Percentiles rank a stretch among this genome's conserved stretches.
phyloP scores from a whole-genome alignment of 2,329 filamentous ascomycete species.

The Ophiocordyceps unilateralis region DNA sequence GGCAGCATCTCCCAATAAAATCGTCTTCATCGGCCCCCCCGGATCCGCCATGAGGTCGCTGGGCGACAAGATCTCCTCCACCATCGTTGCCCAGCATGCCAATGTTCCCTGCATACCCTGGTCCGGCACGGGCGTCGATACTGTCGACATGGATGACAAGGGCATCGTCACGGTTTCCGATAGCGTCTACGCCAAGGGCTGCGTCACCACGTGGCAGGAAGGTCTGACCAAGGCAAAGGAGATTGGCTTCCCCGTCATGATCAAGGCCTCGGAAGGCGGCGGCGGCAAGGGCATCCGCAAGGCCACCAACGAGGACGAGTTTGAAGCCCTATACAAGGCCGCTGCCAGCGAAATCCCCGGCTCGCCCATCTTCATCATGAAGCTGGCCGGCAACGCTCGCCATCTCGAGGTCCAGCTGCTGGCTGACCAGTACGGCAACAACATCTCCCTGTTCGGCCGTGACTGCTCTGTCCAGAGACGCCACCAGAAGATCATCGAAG shows the following conservation, averaged over 20 bases:
- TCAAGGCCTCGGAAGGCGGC: conserved; percentile 98
- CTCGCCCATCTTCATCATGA: conserved; percentile 99
- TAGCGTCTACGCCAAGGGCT: conserved; percentile 74
- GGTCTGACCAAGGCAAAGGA: conserved; percentile 70
- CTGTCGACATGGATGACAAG: conserved; percentile 59
- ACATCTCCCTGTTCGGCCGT: conserved; percentile 95
- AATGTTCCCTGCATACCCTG: conserved; percentile 96
- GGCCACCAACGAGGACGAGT: conserved; percentile 69
- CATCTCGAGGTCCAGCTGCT: conserved; percentile 96
- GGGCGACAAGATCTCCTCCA: conserved; percentile 98
- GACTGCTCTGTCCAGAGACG: conserved; percentile 97
- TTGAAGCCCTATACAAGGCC: conserved; percentile 78
- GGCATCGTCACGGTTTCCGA: conserved; percentile 89
- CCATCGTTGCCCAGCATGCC: conserved; percentile 95
- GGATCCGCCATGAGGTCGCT: conserved; percentile 97
- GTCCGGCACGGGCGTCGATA: conserved; percentile 83
- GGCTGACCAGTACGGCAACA: conserved; percentile 98
- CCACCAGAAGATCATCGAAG: conserved; percentile 99
- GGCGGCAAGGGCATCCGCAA: conserved; percentile 99
- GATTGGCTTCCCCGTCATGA: conserved; percentile 98
- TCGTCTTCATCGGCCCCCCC: conserved; percentile 95
- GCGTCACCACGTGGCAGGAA: conserved; percentile 77
- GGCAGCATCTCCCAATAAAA: conserved; percentile 92
- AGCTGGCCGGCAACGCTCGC: conserved; percentile 87
- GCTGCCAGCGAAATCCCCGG: conserved; percentile 95